Conservation (phyloP, 139 green algal genomes). For the Chlorella sorokiniana region DNA sequence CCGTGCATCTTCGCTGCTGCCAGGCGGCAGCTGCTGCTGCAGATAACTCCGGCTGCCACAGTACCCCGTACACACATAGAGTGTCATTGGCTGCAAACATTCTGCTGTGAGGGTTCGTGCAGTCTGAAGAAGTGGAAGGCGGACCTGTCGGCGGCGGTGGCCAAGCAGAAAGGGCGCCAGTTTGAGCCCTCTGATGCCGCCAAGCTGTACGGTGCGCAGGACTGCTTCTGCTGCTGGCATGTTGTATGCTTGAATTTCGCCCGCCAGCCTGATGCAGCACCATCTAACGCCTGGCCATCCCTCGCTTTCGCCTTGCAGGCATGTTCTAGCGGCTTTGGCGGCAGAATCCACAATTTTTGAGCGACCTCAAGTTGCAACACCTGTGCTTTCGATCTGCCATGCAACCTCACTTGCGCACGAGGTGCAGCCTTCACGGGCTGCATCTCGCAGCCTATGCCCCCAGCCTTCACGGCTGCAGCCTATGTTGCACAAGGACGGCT, state of each 20-base stretch:
- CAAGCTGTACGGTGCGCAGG: slow-evolving; percentile 29
- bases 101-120: not conserved
- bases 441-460: too few species aligned
- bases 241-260: too few species aligned
- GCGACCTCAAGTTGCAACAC: too few species aligned
- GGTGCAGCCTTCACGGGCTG: too few species aligned
- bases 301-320: too few species aligned
- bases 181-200: slow-evolving; percentile 17
- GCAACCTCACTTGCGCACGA: too few species aligned
- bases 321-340: not conserved
- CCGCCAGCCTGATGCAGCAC: too few species aligned
- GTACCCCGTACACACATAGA: too few species aligned
- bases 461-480: too few species aligned
- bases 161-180: slow-evolving; percentile 9
- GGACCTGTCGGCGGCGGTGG: not conserved
- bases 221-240: too few species aligned
- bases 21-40: not conserved
- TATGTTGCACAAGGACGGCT: not conserved
- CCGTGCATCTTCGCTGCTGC: not conserved
- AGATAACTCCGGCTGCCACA: not conserved
- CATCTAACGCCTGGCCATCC: too few species aligned
- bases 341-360: not conserved
- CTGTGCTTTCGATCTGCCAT: not conserved
- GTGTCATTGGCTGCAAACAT: not conserved
- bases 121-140: slow-evolving; percentile 22